Evolutionary conservation across 1,284 basidiomycete species (phyloP), one percentile per base, ranked within the genome.

Genomic region (Fomitopsis schrenkii): DNA sequence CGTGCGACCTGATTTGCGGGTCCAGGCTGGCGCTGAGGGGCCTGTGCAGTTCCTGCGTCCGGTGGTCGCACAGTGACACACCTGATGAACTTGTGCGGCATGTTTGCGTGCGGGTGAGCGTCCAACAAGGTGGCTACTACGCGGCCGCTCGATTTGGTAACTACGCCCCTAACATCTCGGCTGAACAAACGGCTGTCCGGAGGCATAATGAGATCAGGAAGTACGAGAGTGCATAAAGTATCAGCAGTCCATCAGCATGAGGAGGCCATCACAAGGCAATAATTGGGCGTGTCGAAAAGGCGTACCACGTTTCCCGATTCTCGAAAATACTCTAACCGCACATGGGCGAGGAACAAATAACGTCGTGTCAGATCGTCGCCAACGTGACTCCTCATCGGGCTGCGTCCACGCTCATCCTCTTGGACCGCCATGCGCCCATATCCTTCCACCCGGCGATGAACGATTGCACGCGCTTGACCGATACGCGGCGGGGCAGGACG

Each of bases 1-100:
- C n/a, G 67, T 72, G 9, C 65, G 66, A 33, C 67, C 71, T 0
- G 70, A 67, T 33, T 65, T 70, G 68, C 61, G 69, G 33, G 14
- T 62, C 19, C 44, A 53, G 9, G 60, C 33, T 2, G 58, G 44
- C 10, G 42, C 55, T 8, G 45, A 57, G 2, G 63, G 63, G 1
- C 65, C 68, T 10, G 58, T 69, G 5, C 62, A 65, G 50, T 69
- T 69, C 54, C 36, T 67, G 33, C 52, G 48, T 50, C 48, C 52
- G 1, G 35, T 35, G 17, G 3, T 6, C 8, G 35, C n/a, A 14
- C 22, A 1, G 22, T 22, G 22, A 22, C 44, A n/a, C 42, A 2
- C 36, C 30, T 53, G 33, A n/a, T 6, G 12, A 26, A 48, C 19
- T 48, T 14, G 9, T 12, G 10, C 8, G 5, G 38, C 14, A 3